These are phyloP conservation scores for Pseudogymnoascus destructans DNA, from an alignment of 2,329 filamentous ascomycete genomes.

Conservation along the genomic window DNA sequence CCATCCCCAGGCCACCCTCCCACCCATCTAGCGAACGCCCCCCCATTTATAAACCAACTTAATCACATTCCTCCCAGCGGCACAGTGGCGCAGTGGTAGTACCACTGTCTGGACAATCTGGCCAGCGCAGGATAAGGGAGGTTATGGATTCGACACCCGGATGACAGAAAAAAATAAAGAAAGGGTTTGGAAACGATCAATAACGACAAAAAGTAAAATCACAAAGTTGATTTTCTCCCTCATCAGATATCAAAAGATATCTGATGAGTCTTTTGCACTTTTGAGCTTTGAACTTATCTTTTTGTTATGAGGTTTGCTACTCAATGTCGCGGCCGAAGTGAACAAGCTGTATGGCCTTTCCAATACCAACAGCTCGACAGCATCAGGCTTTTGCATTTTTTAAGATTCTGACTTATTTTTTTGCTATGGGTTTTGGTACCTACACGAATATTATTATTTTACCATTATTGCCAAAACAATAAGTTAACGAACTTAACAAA, in stretches of 20 bases:
- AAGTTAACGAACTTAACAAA: neutral
- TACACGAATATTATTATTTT: neutral
- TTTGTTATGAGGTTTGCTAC: too few species aligned
- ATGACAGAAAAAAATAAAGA: neutral
- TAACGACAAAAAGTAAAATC: conserved; percentile 4
- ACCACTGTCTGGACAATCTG: conserved; percentile 6
- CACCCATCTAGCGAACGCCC: neutral
- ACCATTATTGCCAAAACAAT: neutral
- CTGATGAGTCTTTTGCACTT: conserved; percentile 7
- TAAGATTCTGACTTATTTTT: too few species aligned
- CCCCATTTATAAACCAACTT: neutral
- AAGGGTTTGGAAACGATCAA: neutral
- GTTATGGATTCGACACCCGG: neutral
- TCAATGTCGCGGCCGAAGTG: too few species aligned
- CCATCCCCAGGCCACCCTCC: neutral
- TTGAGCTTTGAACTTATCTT: neutral
- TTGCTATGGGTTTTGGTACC: too few species aligned
- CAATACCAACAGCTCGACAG: too few species aligned
- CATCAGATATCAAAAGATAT: neutral
- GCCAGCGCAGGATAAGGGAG: neutral
- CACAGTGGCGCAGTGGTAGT: conserved; percentile 6
- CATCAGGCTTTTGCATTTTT: too few species aligned
- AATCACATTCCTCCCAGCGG: neutral
- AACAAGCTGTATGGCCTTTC: too few species aligned
- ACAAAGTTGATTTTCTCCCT: neutral